These are phyloP conservation scores for Postia placenta DNA, from an alignment of 768 basidiomycete species.

Conservation along the genomic window DNA sequence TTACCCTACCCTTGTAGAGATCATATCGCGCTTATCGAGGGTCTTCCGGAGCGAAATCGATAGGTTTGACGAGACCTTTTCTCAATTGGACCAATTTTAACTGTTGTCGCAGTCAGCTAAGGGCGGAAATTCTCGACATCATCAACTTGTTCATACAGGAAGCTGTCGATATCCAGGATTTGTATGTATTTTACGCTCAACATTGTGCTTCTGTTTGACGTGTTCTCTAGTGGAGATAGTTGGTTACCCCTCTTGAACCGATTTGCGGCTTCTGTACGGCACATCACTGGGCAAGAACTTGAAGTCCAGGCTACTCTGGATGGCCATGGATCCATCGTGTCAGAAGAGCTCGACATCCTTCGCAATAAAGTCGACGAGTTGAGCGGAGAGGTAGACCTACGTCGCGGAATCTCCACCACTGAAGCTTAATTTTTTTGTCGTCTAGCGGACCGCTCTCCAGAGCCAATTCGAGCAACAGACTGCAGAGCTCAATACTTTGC, in stretches of 20 bases:
- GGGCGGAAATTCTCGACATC: slow-evolving; percentile 51
- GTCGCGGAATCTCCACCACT: no score
- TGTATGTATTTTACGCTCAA: slow-evolving; percentile 32
- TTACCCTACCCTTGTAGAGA: slow-evolving; percentile 55
- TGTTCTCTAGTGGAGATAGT: slow-evolving; percentile 45
- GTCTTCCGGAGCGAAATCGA: slow-evolving; percentile 56
- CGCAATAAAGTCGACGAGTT: slow-evolving; percentile 57
- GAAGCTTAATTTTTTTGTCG: no score
- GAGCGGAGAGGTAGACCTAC: slow-evolving; percentile 49
- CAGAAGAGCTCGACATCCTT: slow-evolving; percentile 57
- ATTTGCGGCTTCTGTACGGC: slow-evolving; percentile 55
- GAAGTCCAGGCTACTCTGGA: slow-evolving; percentile 42
- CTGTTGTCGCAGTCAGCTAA: slow-evolving; percentile 46
- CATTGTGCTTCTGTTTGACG: background rate
- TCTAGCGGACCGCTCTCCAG: slow-evolving; percentile 44
- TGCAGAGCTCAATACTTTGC: slow-evolving; percentile 64
- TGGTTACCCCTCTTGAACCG: slow-evolving; percentile 59
- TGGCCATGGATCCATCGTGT: slow-evolving; percentile 36
- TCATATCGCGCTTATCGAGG: slow-evolving; percentile 47
- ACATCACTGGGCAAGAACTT: slow-evolving; percentile 59
- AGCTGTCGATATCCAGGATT: slow-evolving; percentile 49
- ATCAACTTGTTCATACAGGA: slow-evolving; percentile 64
- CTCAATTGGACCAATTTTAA: slow-evolving; percentile 6
- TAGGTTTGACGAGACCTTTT: slow-evolving; percentile 32
- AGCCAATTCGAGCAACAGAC: slow-evolving; percentile 54